Evolutionary conservation across 805 yeast species (phyloP).

Genomic region (Pichia thaimueangensis): DNA sequence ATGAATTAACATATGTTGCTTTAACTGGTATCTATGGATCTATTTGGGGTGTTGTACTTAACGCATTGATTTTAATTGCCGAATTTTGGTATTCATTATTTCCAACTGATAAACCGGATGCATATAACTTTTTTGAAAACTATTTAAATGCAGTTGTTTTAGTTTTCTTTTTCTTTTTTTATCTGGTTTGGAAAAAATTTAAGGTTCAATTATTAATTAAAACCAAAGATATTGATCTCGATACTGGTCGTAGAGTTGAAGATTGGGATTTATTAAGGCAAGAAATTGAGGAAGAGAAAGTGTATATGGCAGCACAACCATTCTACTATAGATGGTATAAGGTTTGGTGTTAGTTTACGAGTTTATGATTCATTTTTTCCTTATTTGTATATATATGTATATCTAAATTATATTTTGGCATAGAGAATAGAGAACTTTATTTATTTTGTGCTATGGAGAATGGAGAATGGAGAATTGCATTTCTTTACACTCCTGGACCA

Average conservation of each 20-base stretch:
- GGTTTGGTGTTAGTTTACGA: conserved; percentile 44
- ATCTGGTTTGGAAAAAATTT: conserved; percentile 32
- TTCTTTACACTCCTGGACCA: too few relatives aligned
- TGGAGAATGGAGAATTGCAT: too few relatives aligned
- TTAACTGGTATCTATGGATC: conserved; percentile 69
- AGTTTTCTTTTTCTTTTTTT: conserved; percentile 38
- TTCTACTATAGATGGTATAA: conserved; percentile 44
- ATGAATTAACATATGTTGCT: conserved; percentile 62
- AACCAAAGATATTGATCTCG: conserved; percentile 49
- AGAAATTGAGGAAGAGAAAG: conserved; percentile 54
- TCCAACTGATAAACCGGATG: conserved; percentile 56
- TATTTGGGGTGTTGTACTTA: conserved; percentile 50
- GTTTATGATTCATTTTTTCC: not conserved
- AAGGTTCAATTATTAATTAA: conserved; percentile 40
- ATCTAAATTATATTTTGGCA: too few relatives aligned
- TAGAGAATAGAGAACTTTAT: too few relatives aligned
- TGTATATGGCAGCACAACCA: conserved; percentile 39
- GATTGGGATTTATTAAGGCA: conserved; percentile 52
- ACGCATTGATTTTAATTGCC: conserved; percentile 56
- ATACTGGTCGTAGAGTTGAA: conserved; percentile 55
- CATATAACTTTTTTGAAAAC: conserved; percentile 54
- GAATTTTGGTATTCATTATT: conserved; percentile 80
- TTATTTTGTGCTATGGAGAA: too few relatives aligned
- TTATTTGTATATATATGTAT: too few relatives aligned
- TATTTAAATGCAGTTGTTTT: conserved; percentile 63